A percentile compares a stretch with the other conserved stretches of the same genome.
phyloP scores from a whole-genome alignment of 2,329 filamentous ascomycete genomes.

The Byssoonygena ceratinophila region DNA sequence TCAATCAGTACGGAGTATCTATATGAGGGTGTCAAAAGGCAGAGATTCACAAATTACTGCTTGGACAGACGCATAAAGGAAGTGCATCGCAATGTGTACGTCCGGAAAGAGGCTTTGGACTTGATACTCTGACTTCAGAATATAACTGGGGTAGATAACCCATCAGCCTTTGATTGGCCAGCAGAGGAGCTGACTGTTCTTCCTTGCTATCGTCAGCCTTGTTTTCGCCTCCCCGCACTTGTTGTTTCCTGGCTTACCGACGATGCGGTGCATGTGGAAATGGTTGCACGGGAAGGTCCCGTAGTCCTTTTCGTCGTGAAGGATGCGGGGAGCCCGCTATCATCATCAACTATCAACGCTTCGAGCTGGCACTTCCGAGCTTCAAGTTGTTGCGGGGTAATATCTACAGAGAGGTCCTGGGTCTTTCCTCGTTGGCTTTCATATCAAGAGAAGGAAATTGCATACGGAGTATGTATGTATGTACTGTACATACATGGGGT shows the following conservation, averaged over 20 bases:
- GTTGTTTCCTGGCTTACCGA: not conserved
- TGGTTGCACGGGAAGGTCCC: not conserved
- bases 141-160: too few species aligned
- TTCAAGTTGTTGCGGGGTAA: not conserved
- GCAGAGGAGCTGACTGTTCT: not conserved
- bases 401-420: too few species aligned
- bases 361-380: not conserved
- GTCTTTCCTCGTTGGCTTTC: too few species aligned
- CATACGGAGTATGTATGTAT: too few species aligned
- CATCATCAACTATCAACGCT: too few species aligned
- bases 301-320: not conserved
- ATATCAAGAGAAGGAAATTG: too few species aligned
- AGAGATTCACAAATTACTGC: too few species aligned
- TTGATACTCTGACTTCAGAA: not conserved
- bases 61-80: too few species aligned
- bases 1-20: too few species aligned
- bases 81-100: too few species aligned
- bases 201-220: conserved; percentile 5
- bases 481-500: too few species aligned
- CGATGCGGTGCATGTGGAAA: not conserved
- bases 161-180: not conserved
- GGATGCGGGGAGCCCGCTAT: not conserved
- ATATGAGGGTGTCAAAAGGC: too few species aligned
- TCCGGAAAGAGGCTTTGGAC: not conserved
- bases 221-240: conserved; percentile 1